Evolutionary conservation across 768 basidiomycete genomes (phyloP), one percentile per base, ranked within the genome.

Genomic region (Suillus brevipes): DNA sequence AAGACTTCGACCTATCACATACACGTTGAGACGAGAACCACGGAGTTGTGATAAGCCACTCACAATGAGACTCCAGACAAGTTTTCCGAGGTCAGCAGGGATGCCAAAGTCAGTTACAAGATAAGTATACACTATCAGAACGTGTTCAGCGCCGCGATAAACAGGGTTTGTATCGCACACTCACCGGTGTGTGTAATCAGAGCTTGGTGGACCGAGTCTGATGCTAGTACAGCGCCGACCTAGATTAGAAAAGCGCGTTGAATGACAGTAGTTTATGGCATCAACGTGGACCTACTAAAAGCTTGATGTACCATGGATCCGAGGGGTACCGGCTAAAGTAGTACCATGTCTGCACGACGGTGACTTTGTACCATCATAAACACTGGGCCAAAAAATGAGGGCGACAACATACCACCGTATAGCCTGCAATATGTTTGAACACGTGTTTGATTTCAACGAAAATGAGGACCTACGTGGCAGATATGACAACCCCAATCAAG

Each of bases 191-290:
- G 85, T 0, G 83, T 80, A 64, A 88, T 85, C 36, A 87, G 70
- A 1, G 73, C 77, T 68, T 88, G 87, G 66, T 87, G 85, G 0
- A 81, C 66, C 0, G 83, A 84, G 65, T 88, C 87, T 59, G 82
- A 82, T 3, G 79, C 0, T 75, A 87, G 79, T 7, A 84, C 83
- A 12, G 76, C 75, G 34, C 71, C 76, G 31, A 87, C 87, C 87
- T 88, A 43, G 12, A 31, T 42, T 36, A 42, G 20, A 55, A 13
- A 61, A 31, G 16, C 20, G 28, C 45, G 37, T 74, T 45, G 31
- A 23, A 9, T 55, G 52, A 2, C 6, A 55, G 18, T 12, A 14
- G 61, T 61, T 20, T 42, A 23, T 14, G 12, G 23, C 38, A 34
- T 2, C 7, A 4, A 13, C 20, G 42, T 47, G 28, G 37, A 73